Percentiles rank a stretch among this genome's conserved stretches.
Evolutionary conservation across 306 rosid genomes (phyloP).

Genomic region (Nissolia schottii): DNA sequence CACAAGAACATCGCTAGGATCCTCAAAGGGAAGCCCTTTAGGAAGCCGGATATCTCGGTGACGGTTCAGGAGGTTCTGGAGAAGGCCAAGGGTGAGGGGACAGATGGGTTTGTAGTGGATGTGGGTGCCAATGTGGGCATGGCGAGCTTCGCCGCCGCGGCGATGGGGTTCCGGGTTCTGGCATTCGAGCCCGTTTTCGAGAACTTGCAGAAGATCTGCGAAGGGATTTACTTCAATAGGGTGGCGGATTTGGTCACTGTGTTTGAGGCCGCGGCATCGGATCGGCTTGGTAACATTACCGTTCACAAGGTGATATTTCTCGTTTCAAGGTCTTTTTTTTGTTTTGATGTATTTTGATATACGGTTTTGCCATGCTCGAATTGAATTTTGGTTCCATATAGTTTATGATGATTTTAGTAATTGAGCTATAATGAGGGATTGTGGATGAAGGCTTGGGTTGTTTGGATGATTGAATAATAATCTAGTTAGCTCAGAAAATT

Average conservation of each 20-base stretch:
- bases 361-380: background rate
- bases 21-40: constrained; percentile 77
- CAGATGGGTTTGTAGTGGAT: constrained; percentile 67
- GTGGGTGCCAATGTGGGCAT: constrained; percentile 97
- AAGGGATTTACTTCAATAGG: constrained; percentile 82
- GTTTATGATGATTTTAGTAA: background rate
- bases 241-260: constrained; percentile 77
- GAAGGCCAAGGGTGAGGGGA: constrained; percentile 46
- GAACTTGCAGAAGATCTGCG: constrained; percentile 91
- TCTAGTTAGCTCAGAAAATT: background rate
- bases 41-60: constrained; percentile 78
- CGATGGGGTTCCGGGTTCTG: constrained; percentile 74
- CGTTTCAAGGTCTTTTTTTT: background rate
- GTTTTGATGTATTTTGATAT: background rate
- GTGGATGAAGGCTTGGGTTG: background rate
- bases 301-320: constrained; percentile 70
- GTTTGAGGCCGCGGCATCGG: constrained; percentile 82
- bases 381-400: background rate
- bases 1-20: constrained; percentile 79
- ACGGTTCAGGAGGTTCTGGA: constrained; percentile 76
- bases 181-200: constrained; percentile 93
- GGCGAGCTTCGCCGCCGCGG: constrained; percentile 93
- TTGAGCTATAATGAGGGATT: background rate
- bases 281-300: constrained; percentile 73
- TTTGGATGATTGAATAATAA: background rate